Conservation (phyloP, 345 rosid genomes). For the Bruguiera parviflora region DNA sequence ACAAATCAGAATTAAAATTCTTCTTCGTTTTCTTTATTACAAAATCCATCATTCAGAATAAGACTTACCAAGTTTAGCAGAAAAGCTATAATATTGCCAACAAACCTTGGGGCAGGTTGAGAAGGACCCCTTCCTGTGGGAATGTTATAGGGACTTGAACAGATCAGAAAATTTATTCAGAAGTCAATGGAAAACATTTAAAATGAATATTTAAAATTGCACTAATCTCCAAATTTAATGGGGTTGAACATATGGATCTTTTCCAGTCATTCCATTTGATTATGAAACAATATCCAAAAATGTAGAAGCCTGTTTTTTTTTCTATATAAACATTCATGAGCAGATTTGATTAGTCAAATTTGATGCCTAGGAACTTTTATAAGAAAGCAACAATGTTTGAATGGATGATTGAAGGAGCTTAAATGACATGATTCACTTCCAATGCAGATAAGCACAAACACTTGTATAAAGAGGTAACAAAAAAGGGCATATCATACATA, state of each 20-base stretch:
- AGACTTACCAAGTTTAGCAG: conserved; percentile 65
- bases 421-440: not conserved
- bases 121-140: conserved; percentile 80
- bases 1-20: conserved; percentile 5
- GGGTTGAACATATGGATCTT: too few species aligned
- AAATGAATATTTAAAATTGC: too few species aligned
- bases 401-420: not conserved
- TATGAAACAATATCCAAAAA: too few species aligned
- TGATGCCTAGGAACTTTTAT: not conserved
- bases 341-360: not conserved
- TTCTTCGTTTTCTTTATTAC: not conserved
- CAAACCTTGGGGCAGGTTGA: conserved; percentile 77
- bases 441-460: not conserved
- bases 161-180: not conserved
- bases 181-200: too few species aligned
- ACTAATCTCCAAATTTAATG: too few species aligned
- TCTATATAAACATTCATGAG: not conserved
- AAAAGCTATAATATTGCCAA: conserved; percentile 78
- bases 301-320: too few species aligned
- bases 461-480: not conserved
- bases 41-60: not conserved
- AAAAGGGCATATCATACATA: conserved; percentile 25
- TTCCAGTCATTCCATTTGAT: too few species aligned
- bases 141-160: not conserved
- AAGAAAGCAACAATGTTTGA: not conserved